Conservation (phyloP, 2,329 filamentous ascomycete genomes). For the Falciphora oryzae region DNA sequence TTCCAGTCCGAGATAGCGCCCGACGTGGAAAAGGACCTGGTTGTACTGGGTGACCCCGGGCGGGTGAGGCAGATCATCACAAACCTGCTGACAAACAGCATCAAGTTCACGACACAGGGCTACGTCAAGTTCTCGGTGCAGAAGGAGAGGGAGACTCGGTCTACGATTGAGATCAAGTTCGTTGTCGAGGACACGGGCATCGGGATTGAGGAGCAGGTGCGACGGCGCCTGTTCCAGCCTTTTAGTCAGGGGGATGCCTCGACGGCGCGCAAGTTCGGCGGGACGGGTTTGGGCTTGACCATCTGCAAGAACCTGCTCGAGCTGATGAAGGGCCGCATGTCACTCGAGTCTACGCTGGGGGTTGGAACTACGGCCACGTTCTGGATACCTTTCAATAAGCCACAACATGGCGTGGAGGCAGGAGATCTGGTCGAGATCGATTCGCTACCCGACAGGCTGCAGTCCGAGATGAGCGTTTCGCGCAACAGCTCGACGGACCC, state of each 20-base stretch:
- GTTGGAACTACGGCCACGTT: conserved; percentile 69
- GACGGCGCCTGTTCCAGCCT: conserved; percentile 67
- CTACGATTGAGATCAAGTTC: conserved; percentile 64
- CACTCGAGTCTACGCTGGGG: conserved; percentile 60
- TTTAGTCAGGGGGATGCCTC: conserved; percentile 80
- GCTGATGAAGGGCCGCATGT: conserved; percentile 72
- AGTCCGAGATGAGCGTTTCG: conserved; percentile 57
- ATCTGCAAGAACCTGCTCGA: conserved; percentile 78
- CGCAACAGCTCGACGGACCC: conserved; percentile 56
- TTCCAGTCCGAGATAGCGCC: conserved; percentile 61
- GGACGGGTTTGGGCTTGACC: conserved; percentile 70
- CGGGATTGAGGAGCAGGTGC: conserved; percentile 72
- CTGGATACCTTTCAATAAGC: conserved; percentile 71
- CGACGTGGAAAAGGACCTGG: conserved; percentile 60
- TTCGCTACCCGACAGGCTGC: conserved; percentile 61
- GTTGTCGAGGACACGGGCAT: conserved; percentile 74
- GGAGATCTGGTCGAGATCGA: conserved; percentile 53
- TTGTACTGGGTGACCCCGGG: conserved; percentile 82
- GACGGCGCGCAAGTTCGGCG: conserved; percentile 71
- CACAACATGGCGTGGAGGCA: conserved; percentile 42
- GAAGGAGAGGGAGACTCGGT: conserved; percentile 57
- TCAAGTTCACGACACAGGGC: conserved; percentile 68
- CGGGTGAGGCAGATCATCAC: conserved; percentile 78
- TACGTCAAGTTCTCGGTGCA: conserved; percentile 60
- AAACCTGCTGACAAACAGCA: conserved; percentile 70